Percentiles rank a stretch among this genome's conserved stretches.
These are phyloP conservation scores for Saccharomyces hybrid DNA, from an alignment of 1,139 yeast species.

Conservation along the genomic window DNA sequence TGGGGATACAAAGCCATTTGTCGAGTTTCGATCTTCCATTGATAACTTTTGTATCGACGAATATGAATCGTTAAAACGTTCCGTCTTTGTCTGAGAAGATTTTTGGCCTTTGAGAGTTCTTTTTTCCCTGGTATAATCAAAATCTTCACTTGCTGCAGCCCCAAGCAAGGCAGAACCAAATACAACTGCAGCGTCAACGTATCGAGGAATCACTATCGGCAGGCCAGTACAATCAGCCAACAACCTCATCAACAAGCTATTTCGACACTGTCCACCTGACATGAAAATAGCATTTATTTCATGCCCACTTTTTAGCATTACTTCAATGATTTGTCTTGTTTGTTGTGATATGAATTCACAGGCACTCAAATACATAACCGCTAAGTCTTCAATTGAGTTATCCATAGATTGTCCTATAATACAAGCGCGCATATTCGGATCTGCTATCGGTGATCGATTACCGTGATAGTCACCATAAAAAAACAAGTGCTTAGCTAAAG, in stretches of 20 bases:
- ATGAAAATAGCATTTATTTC: constrained; percentile 66
- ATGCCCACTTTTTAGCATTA: constrained; percentile 78
- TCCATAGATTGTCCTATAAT: constrained; percentile 93
- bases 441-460: constrained; percentile 93
- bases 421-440: constrained; percentile 87
- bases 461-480: constrained; percentile 97
- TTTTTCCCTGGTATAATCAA: constrained; percentile 8
- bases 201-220: constrained; percentile 89
- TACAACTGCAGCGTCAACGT: constrained; percentile 94
- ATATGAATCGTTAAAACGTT: background rate
- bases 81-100: background rate
- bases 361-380: constrained; percentile 81
- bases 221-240: constrained; percentile 89
- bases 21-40: background rate
- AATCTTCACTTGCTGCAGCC: constrained; percentile 57
- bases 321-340: constrained; percentile 87
- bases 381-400: constrained; percentile 71
- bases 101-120: constrained; percentile 3
- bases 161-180: constrained; percentile 93
- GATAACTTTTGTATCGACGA: background rate
- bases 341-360: constrained; percentile 97
- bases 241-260: constrained; percentile 77
- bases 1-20: background rate
- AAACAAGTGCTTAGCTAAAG: constrained; percentile 76
- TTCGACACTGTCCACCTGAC: constrained; percentile 96